A percentile compares a stretch with the other conserved stretches of the same genome.
These are phyloP conservation scores for Citrus inodora DNA, from an alignment of 345 rosid species.

Conservation along the genomic window DNA sequence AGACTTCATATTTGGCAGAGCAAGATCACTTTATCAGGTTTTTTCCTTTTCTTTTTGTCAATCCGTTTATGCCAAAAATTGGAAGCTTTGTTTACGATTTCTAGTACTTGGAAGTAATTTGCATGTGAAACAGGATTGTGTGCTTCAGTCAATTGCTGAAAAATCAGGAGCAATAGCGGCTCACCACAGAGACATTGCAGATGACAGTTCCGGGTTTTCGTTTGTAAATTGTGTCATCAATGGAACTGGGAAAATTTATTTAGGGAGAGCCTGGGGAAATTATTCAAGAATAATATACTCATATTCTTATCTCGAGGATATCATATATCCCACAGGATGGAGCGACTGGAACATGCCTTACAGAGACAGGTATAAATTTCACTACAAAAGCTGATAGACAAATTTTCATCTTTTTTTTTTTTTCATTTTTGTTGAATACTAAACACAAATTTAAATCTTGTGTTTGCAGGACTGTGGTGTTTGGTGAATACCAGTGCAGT, in stretches of 20 bases:
- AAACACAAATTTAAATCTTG: not conserved
- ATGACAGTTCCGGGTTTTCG: conserved; percentile 76
- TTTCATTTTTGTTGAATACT: not conserved
- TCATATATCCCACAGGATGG: conserved; percentile 78
- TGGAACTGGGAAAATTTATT: conserved; percentile 67
- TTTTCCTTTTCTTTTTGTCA: not conserved
- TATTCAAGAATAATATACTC: conserved; percentile 73
- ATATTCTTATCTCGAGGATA: conserved; percentile 54
- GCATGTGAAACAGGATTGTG: conserved; percentile 48
- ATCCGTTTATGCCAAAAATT: not conserved
- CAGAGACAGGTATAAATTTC: conserved; percentile 50
- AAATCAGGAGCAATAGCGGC: conserved; percentile 76
- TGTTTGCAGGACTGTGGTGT: conserved; percentile 58
- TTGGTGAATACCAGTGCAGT: conserved; percentile 76
- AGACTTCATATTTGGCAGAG: conserved; percentile 86
- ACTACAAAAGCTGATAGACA: not conserved
- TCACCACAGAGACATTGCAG: conserved; percentile 65
- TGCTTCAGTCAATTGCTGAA: conserved; percentile 63
- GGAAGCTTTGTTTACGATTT: not conserved
- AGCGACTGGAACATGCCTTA: conserved; percentile 64
- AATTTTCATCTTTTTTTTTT: not conserved
- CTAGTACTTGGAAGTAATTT: not conserved
- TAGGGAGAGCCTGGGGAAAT: conserved; percentile 97
- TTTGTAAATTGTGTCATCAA: conserved; percentile 65
- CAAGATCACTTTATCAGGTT: conserved; percentile 75